Evolutionary conservation across 257 asterid species (phyloP).

Genomic region (Salvia splendens): DNA sequence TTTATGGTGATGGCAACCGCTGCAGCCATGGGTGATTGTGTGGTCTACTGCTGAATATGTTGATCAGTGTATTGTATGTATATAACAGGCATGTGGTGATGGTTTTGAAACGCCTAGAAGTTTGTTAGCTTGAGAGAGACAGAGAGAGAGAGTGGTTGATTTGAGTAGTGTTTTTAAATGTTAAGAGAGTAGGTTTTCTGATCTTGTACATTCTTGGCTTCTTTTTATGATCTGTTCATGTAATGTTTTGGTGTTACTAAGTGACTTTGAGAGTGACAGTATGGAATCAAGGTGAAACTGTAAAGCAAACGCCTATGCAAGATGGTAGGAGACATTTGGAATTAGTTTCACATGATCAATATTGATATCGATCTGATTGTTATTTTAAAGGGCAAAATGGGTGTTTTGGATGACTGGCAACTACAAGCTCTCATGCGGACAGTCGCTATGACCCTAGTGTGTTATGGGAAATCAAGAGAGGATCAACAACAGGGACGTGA

Average conservation of each 20-base stretch:
- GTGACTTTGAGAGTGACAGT: too few species aligned
- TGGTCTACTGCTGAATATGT: background rate
- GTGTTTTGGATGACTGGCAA: conserved; percentile 94
- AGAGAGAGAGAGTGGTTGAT: background rate
- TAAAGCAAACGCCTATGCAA: too few species aligned
- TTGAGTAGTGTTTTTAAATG: background rate
- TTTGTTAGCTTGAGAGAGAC: background rate
- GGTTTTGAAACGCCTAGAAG: background rate
- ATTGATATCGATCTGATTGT: too few species aligned
- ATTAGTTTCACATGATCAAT: too few species aligned
- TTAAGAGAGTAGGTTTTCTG: background rate
- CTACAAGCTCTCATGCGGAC: conserved; percentile 88
- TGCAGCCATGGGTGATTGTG: background rate
- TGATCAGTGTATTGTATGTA: background rate
- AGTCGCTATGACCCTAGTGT: conserved; percentile 69
- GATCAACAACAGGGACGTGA: conserved; percentile 73
- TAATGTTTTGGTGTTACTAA: background rate
- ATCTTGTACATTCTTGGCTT: background rate
- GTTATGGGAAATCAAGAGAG: conserved; percentile 58
- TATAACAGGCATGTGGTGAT: background rate
- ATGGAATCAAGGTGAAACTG: too few species aligned
- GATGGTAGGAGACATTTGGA: too few species aligned
- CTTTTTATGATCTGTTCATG: background rate
- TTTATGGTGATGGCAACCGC: background rate
- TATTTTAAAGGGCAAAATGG: conserved; percentile 62